Base-by-base conservation (phyloP, 345 rosid genomes). In the Lepidium sativum region DNA sequence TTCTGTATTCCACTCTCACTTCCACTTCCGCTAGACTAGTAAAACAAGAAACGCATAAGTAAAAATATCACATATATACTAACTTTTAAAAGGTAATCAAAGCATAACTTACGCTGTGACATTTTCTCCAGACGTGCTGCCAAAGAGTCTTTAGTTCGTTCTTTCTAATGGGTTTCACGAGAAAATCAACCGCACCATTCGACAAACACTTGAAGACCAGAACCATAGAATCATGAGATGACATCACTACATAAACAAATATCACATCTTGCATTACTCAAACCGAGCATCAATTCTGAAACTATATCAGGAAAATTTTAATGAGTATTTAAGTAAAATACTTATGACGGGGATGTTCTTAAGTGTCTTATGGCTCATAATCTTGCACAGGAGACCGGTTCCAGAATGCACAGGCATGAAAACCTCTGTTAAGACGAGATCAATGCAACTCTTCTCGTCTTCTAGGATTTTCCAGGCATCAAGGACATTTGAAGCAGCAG, bases 111-210 rank as follows among this genome's bases (percentile, higher is more conserved):
- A 86, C 92, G 54, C 86, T 84, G 80, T 82, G 88, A 73, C 86
- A 80, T 82, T 84, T 84, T 78, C 88, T 82, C 92, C 96, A 88
- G 78, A 86, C 82, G 73, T 86, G 92, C 79, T 88, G 92, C 90
- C 92, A 88, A 6, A 86, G 86, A 71, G 84, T 88, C 78, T 84
- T 84, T 49, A 88, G 81, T 75, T 86, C 96, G 62, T 88, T 88
- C 81, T 86, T 88, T 74, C 96, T 80, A 72, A 88, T 79, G 21
- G 96, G 96, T 76, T 88, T 86, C 63, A 82, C 89, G 63, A 88
- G 77, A 75, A 86, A 86, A 74, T 88, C 96, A 76, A 82, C 96
- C 9, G 96, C 92, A 55, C 90, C 96, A 72, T 80, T 84, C 45
- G 96, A 88, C 75, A 88, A 81, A 79, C 92, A 86, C 76, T 84